A percentile compares a stretch with the other conserved stretches of the same genome.
Conservation (phyloP, 1,284 basidiomycete species). For the Boletus subluridellus region DNA sequence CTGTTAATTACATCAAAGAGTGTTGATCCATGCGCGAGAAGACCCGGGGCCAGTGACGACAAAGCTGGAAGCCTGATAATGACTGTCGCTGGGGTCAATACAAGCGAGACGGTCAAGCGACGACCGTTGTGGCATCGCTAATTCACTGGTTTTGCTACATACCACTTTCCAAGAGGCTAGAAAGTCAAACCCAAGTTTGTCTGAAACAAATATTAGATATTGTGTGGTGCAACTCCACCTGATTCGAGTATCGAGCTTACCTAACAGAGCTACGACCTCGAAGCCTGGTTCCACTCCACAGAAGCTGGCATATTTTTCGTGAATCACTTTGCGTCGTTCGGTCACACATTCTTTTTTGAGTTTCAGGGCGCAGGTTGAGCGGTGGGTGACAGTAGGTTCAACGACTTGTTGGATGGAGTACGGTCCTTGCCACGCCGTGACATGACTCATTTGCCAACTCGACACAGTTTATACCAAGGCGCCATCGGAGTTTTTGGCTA, state of each 20-base stretch:
- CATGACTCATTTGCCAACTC: not conserved
- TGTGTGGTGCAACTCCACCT: too few species aligned
- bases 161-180: too few species aligned
- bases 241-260: not conserved
- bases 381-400: not conserved
- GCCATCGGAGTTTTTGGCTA: not conserved
- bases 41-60: too few species aligned
- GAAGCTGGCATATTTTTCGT: not conserved
- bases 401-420: not conserved
- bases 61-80: too few species aligned
- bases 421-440: not conserved
- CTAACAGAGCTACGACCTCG: not conserved
- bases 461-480: not conserved
- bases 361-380: not conserved
- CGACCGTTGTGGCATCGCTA: too few species aligned
- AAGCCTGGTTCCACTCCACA: not conserved
- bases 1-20: too few species aligned
- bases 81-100: too few species aligned
- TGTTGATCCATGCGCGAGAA: too few species aligned
- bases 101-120: too few species aligned
- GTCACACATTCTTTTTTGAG: not conserved
- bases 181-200: too few species aligned
- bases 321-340: not conserved
- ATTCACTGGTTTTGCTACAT: too few species aligned
- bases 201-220: too few species aligned